phyloP scores from a whole-genome alignment of 2,329 filamentous ascomycete genomes.

The Alternaria panax region DNA sequence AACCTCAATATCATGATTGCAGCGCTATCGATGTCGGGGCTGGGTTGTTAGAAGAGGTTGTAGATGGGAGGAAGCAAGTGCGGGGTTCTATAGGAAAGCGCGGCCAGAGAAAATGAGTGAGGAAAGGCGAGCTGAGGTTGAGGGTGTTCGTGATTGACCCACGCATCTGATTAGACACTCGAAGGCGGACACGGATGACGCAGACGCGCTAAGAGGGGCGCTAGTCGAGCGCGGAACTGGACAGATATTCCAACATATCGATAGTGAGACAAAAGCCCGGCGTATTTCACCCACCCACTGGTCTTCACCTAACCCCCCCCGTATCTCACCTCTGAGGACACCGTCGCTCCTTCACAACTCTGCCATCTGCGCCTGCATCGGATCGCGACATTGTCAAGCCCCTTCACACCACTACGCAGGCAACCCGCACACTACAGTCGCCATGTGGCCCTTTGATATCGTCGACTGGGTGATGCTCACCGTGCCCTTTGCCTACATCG shows the following conservation, averaged over 20 bases:
- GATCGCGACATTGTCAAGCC: neutral
- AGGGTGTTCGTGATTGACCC: constrained; percentile 19
- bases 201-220: constrained; percentile 14
- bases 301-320: constrained; percentile 12
- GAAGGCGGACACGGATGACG: constrained; percentile 10
- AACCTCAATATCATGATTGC: constrained; percentile 71
- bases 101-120: neutral
- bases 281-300: constrained; percentile 5
- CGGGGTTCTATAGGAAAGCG: constrained; percentile 4
- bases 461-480: constrained; percentile 83
- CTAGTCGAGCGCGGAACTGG: constrained; percentile 27
- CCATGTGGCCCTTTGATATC: constrained; percentile 54
- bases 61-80: neutral
- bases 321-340: constrained; percentile 15
- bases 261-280: constrained; percentile 16
- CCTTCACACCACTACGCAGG: neutral
- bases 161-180: neutral
- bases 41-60: neutral
- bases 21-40: constrained; percentile 5
- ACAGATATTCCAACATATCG: constrained; percentile 33
- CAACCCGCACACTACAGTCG: constrained; percentile 19
- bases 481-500: constrained; percentile 88
- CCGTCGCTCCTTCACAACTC: constrained; percentile 26
- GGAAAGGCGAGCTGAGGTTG: constrained; percentile 18
- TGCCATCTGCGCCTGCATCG: neutral